A percentile compares a stretch with the other conserved stretches of the same genome.
phyloP scores from a whole-genome alignment of 2,329 filamentous ascomycete genomes.

The Cercospora zeina region DNA sequence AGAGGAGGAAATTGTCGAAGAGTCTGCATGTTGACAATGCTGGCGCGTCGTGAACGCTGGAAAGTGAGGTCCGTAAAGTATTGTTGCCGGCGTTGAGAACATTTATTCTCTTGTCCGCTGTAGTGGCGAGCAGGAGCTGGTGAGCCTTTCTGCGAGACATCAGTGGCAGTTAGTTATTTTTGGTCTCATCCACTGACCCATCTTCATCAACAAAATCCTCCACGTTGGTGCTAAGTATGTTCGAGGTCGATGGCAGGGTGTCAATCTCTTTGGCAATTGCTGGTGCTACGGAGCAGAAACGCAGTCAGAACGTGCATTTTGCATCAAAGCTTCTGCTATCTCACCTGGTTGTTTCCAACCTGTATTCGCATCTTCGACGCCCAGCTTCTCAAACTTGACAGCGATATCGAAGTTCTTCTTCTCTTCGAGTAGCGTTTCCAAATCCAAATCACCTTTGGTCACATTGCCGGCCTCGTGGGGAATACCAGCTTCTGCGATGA shows the following conservation, averaged over 20 bases:
- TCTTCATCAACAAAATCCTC: conserved; percentile 12
- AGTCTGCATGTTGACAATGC: conserved; percentile 55
- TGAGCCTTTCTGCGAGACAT: conserved; percentile 24
- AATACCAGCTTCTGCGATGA: conserved; percentile 58
- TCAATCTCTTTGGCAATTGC: conserved; percentile 43
- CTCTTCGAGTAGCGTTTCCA: conserved; percentile 62
- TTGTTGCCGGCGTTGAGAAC: conserved; percentile 46
- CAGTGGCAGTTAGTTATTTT: not conserved
- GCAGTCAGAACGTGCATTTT: not conserved
- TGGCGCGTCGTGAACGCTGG: conserved; percentile 53
- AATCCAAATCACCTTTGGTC: conserved; percentile 52
- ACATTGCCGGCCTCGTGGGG: conserved; percentile 51
- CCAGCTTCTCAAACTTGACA: conserved; percentile 57
- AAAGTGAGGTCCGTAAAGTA: conserved; percentile 41
- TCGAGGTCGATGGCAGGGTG: conserved; percentile 52
- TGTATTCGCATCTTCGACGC: conserved; percentile 44
- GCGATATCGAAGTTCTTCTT: conserved; percentile 60
- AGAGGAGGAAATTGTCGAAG: conserved; percentile 50
- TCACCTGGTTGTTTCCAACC: conserved; percentile 53
- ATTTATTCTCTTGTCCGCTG: conserved; percentile 53
- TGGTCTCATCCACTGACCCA: not conserved
- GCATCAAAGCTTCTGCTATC: conserved; percentile 20
- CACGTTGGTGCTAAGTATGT: conserved; percentile 52
- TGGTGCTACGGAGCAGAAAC: conserved; percentile 10
- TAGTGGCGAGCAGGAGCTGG: conserved; percentile 45